These are phyloP conservation scores for Auricularia auricula-judae DNA, from an alignment of 768 basidiomycete genomes.

Conservation along the genomic window DNA sequence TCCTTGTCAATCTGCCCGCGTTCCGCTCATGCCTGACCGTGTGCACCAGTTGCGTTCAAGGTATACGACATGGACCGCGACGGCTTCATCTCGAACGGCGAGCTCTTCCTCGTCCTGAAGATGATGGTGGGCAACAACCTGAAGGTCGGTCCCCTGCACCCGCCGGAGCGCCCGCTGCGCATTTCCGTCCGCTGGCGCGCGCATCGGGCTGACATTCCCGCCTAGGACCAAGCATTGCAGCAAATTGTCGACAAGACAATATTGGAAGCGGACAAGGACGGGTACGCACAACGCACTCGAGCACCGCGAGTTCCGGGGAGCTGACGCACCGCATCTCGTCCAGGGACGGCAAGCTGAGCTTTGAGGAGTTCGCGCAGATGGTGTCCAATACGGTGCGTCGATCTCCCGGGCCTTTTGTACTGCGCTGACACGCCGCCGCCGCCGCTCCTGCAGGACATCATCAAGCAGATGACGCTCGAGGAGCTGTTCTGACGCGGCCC, in stretches of 20 bases:
- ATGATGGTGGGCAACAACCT: constrained; percentile 99
- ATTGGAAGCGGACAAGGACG: constrained; percentile 98
- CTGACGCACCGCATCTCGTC: not conserved
- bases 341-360: constrained; percentile 86
- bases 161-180: not conserved
- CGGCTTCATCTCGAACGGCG: constrained; percentile 95
- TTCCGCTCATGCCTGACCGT: not conserved
- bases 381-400: constrained; percentile 84
- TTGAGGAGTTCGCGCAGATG: constrained; percentile 94
- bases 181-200: too few species aligned
- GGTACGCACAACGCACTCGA: constrained; percentile 21
- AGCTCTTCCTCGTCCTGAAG: constrained; percentile 95
- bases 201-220: not conserved
- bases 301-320: not conserved
- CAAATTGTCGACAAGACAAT: constrained; percentile 99
- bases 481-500: constrained; percentile 56
- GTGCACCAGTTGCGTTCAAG: constrained; percentile 84
- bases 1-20: constrained; percentile 9
- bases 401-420: not conserved
- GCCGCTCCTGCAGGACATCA: constrained; percentile 64
- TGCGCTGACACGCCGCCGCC: not conserved
- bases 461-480: constrained; percentile 97
- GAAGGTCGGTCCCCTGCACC: constrained; percentile 44
- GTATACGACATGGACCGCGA: constrained; percentile 99
- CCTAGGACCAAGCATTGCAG: constrained; percentile 94